Base-by-base conservation (phyloP, 495 filamentous ascomycete species). In the Sordaria brevicollis region DNA sequence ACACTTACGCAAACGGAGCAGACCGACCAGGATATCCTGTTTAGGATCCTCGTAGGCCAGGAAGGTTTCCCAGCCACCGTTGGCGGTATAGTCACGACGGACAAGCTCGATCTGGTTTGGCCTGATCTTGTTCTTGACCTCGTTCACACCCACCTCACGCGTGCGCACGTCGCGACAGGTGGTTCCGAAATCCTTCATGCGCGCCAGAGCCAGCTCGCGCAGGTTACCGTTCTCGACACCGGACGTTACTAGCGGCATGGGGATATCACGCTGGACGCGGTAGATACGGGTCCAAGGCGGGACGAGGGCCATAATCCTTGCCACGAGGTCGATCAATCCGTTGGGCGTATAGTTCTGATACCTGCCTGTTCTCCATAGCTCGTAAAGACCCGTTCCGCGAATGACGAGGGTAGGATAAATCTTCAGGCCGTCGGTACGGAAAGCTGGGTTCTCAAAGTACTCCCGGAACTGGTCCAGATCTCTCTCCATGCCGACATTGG, bases 291-390 rank as follows among this genome's bases (percentile, higher is more conserved):
- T 99, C 95, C 95, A 99, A 29, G 95, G 95, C 4, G 95, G 95
- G 1, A 99, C 90, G 15, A 99, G 86, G 0, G 95, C 95, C 66
- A 99, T 82, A 65, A 99, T 99, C 9, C 96, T 89, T 25, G 95
- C 95, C 0, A 99, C 96, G 0, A 99, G 86, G 76, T 99, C 95
- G 69, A 99, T 91, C 29, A 99, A 86, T 3, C 91, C 93, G 76
- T 99, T 99, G 9, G 95, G 95, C 0, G 94, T 99, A 80, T 99
- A 99, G 78, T 97, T 98, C 79, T 97, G 95, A 81, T 98, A 99
- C 66, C 95, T 85, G 5, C 95, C 96, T 2, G 95, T 98, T 33
- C 96, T 86, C 95, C 95, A 99, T 31, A 99, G 84, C 80, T 99
- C 95, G 81, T 99, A 99, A 11, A 99, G 86, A 21, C 95, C 95